phyloP scores from a whole-genome alignment of 2,329 filamentous ascomycete genomes.

The Aspergillus quadricinctus region DNA sequence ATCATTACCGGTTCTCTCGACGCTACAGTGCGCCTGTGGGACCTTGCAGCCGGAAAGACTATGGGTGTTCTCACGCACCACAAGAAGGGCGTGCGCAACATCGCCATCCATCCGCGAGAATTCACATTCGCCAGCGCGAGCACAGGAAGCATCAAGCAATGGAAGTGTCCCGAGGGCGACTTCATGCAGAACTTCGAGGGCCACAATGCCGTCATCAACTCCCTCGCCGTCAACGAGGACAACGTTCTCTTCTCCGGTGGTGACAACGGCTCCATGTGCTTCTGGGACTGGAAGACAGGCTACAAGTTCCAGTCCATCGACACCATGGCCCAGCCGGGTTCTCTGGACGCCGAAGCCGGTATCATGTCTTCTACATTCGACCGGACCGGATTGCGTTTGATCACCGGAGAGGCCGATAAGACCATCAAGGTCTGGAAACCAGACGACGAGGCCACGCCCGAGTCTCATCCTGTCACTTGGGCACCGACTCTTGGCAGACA shows the following conservation, averaged over 20 bases:
- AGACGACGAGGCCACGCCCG: slow-evolving; percentile 83
- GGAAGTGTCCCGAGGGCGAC: slow-evolving; percentile 95
- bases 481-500: slow-evolving; percentile 72
- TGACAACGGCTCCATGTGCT: slow-evolving; percentile 93
- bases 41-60: slow-evolving; percentile 90
- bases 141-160: slow-evolving; percentile 94
- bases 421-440: slow-evolving; percentile 98
- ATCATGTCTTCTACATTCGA: slow-evolving; percentile 95
- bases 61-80: slow-evolving; percentile 96
- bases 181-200: slow-evolving; percentile 99
- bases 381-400: slow-evolving; percentile 78
- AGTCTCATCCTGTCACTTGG: slow-evolving; percentile 91
- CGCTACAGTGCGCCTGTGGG: slow-evolving; percentile 87
- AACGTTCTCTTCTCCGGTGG: slow-evolving; percentile 92
- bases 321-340: slow-evolving; percentile 89
- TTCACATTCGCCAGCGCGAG: slow-evolving; percentile 95
- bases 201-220: slow-evolving; percentile 95
- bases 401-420: slow-evolving; percentile 95
- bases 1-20: slow-evolving; percentile 92
- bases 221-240: slow-evolving; percentile 85
- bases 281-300: slow-evolving; percentile 99
- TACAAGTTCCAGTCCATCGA: slow-evolving; percentile 87
- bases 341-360: slow-evolving; percentile 87
- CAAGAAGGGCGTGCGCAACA: slow-evolving; percentile 89
- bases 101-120: slow-evolving; percentile 82